Conservation (phyloP, 176 grass and related monocot species). For the Saccharum spontaneum region DNA sequence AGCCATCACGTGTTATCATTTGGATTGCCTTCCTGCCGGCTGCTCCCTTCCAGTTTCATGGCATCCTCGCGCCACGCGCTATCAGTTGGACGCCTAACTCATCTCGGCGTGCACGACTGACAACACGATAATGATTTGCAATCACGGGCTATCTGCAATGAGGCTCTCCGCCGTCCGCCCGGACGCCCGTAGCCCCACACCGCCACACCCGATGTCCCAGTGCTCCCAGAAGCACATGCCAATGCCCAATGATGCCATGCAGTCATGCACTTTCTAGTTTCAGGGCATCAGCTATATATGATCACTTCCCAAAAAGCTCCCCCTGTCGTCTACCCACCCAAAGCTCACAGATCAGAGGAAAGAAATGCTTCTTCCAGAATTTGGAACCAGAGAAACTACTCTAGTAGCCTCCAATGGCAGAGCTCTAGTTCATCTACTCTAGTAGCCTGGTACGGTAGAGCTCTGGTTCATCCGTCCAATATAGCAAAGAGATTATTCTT, state of each 20-base stretch:
- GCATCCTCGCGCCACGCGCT: not conserved
- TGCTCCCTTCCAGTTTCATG: not conserved
- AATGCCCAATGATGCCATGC: not conserved
- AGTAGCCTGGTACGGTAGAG: too few relatives aligned
- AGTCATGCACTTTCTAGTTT: not conserved
- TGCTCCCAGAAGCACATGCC: not conserved
- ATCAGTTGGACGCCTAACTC: not conserved
- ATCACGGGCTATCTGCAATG: not conserved
- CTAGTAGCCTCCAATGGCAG: too few relatives aligned
- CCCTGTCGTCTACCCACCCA: not conserved
- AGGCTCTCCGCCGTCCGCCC: not conserved
- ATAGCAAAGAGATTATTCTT: too few relatives aligned
- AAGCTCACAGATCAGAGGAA: not conserved
- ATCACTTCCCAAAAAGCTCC: not conserved
- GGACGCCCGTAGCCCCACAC: not conserved
- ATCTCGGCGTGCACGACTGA: not conserved
- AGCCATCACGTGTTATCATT: conserved; percentile 36
- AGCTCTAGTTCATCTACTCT: too few relatives aligned
- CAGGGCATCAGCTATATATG: not conserved
- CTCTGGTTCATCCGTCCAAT: too few relatives aligned
- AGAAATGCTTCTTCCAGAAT: not conserved
- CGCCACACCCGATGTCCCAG: not conserved
- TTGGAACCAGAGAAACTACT: not conserved
- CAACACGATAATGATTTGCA: not conserved
- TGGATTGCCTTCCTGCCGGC: not conserved